Conservation (phyloP, 768 basidiomycete genomes). For the Lepiota subincarnata region DNA sequence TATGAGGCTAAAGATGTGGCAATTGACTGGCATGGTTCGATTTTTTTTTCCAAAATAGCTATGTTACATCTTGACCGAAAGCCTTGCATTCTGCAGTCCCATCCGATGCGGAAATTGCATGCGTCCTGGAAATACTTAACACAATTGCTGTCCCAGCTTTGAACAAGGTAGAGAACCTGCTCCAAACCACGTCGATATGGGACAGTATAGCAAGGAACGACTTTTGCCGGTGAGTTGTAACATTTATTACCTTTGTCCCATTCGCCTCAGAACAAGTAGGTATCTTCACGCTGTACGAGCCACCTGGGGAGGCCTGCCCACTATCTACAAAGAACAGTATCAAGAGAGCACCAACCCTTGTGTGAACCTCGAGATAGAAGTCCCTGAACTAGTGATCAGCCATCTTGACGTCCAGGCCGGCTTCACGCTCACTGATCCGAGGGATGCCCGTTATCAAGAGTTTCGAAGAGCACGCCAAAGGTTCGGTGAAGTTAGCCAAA, state of each 20-base stretch:
- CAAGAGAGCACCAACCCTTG: constrained; percentile 58
- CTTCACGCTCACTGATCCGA: constrained; percentile 67
- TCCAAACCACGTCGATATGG: constrained; percentile 55
- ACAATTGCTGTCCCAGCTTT: constrained; percentile 63
- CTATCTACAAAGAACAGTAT: constrained; percentile 54
- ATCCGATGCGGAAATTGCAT: constrained; percentile 65
- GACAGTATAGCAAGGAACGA: constrained; percentile 68
- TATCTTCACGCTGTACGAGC: constrained; percentile 69
- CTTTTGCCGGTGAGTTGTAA: constrained; percentile 65
- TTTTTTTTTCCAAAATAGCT: neutral
- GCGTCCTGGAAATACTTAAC: constrained; percentile 76
- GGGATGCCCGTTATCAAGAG: constrained; percentile 70
- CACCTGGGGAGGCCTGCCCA: constrained; percentile 75
- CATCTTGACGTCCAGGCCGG: constrained; percentile 69
- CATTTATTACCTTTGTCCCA: neutral
- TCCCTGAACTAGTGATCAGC: constrained; percentile 65
- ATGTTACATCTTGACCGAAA: constrained; percentile 10
- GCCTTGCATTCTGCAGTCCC: constrained; percentile 41
- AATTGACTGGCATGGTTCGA: constrained; percentile 83
- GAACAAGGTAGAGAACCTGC: constrained; percentile 59
- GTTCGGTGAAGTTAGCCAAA: constrained; percentile 65
- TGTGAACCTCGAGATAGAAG: constrained; percentile 57
- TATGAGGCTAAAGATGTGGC: constrained; percentile 76
- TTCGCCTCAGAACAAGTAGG: constrained; percentile 25
- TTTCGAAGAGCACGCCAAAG: constrained; percentile 52